Evolutionary conservation across 306 rosid species (phyloP).

Genomic region (Cercis canadensis): DNA sequence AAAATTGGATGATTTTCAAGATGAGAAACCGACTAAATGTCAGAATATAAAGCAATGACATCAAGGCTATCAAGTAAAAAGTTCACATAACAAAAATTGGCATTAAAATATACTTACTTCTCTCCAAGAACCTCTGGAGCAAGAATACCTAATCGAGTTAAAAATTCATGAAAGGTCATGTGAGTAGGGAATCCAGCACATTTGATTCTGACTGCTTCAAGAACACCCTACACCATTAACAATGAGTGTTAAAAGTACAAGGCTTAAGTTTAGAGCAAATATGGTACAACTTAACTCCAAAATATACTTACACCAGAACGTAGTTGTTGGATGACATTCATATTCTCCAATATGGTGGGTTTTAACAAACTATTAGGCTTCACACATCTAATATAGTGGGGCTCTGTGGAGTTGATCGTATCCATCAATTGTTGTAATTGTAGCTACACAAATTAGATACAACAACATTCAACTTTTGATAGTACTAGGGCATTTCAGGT

Average conservation of each 20-base stretch:
- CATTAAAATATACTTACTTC: constrained; percentile 60
- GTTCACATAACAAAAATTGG: constrained; percentile 13
- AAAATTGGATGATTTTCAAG: constrained; percentile 43
- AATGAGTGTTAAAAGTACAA: constrained; percentile 43
- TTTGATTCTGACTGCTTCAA: constrained; percentile 94
- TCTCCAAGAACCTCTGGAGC: constrained; percentile 79
- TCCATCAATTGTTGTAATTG: constrained; percentile 97
- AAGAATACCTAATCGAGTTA: constrained; percentile 66
- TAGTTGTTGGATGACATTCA: constrained; percentile 75
- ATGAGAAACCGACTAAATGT: constrained; percentile 31
- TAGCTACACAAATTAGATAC: constrained; percentile 63
- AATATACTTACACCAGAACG: constrained; percentile 83
- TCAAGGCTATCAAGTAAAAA: constrained; percentile 29
- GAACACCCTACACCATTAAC: constrained; percentile 79
- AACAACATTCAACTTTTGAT: constrained; percentile 40
- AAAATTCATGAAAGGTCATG: constrained; percentile 69
- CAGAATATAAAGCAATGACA: constrained; percentile 31
- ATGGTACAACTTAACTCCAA: constrained; percentile 32
- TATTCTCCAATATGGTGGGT: constrained; percentile 76
- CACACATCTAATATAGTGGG: constrained; percentile 95
- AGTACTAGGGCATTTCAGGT: constrained; percentile 36
- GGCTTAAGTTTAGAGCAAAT: constrained; percentile 33
- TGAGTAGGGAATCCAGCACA: constrained; percentile 95
- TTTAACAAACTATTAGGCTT: constrained; percentile 73
- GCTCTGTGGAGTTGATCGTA: constrained; percentile 70